Evolutionary conservation across 2,329 filamentous ascomycete species (phyloP).

Genomic region (Pyricularia sp.): DNA sequence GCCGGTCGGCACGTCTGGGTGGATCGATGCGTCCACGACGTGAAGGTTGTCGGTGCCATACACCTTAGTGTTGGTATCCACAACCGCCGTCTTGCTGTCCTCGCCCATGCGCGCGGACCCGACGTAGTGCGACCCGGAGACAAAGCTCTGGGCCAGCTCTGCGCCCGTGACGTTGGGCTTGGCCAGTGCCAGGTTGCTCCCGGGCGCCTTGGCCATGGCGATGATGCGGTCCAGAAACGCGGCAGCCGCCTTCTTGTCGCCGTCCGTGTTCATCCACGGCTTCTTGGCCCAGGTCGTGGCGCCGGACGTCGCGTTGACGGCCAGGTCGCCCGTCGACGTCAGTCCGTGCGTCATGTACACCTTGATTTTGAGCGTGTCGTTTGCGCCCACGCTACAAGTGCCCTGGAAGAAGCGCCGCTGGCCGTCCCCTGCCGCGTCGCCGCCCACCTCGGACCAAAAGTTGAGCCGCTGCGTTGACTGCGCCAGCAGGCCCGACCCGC

Average conservation of each 20-base stretch:
- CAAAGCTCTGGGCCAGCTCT: conserved; percentile 9
- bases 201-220: conserved; percentile 14
- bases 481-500: conserved; percentile 28
- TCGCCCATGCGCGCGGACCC: conserved; percentile 52
- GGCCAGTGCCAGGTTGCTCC: conserved; percentile 13
- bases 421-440: conserved; percentile 17
- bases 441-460: conserved; percentile 34
- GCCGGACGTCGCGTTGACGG: conserved; percentile 26
- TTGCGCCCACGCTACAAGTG: conserved; percentile 31
- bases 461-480: conserved; percentile 36
- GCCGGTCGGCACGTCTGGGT: conserved; percentile 58
- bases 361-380: conserved; percentile 33
- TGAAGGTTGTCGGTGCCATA: conserved; percentile 61
- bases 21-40: conserved; percentile 59
- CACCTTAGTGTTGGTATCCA: conserved; percentile 53
- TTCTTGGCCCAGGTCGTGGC: conserved; percentile 29
- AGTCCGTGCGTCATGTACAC: conserved; percentile 42
- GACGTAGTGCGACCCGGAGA: conserved; percentile 16
- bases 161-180: conserved; percentile 9
- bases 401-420: conserved; percentile 30
- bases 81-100: conserved; percentile 46
- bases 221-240: conserved; percentile 18
- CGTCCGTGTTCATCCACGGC: conserved; percentile 24
- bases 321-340: conserved; percentile 34
- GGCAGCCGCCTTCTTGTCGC: conserved; percentile 18